Percentiles rank a stretch among this genome's conserved stretches.
These are phyloP conservation scores for Candida tunisiensis DNA, from an alignment of 1,139 yeast species.

Conservation along the genomic window DNA sequence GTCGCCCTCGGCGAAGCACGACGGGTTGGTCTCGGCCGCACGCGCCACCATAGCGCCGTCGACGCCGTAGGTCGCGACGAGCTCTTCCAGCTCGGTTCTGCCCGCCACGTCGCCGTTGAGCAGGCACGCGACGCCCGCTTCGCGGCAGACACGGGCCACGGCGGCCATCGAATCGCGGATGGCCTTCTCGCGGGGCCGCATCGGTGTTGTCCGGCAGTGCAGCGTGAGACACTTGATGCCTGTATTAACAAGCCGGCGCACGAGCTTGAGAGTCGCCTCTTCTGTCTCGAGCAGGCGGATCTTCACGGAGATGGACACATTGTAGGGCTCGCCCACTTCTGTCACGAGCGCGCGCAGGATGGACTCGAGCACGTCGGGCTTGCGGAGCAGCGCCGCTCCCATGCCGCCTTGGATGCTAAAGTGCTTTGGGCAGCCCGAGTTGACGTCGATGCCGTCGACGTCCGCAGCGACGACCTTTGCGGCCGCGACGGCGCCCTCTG, in stretches of 20 bases:
- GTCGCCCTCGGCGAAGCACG: slow-evolving; percentile 33
- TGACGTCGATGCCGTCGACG: slow-evolving; percentile 84
- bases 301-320: slow-evolving; percentile 78
- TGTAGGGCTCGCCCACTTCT: slow-evolving; percentile 61
- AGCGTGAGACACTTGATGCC: slow-evolving; percentile 77
- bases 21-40: slow-evolving; percentile 73
- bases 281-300: slow-evolving; percentile 56
- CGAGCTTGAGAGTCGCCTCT: slow-evolving; percentile 43
- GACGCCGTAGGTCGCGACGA: slow-evolving; percentile 35
- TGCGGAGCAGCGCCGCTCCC: slow-evolving; percentile 85
- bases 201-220: slow-evolving; percentile 77
- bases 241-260: slow-evolving; percentile 49
- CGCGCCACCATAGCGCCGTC: slow-evolving; percentile 92
- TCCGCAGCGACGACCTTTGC: slow-evolving; percentile 66
- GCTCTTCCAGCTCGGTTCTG: slow-evolving; percentile 33
- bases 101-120: slow-evolving; percentile 65
- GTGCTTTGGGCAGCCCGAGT: slow-evolving; percentile 93
- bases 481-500: slow-evolving; percentile 77
- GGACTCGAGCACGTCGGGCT: slow-evolving; percentile 61
- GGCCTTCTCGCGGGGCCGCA: slow-evolving; percentile 82
- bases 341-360: slow-evolving; percentile 53
- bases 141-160: slow-evolving; percentile 44
- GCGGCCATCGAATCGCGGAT: slow-evolving; percentile 42
- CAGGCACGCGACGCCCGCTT: slow-evolving; percentile 51
- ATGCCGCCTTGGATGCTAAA: slow-evolving; percentile 54